A percentile compares a stretch with the other conserved stretches of the same genome.
Conservation (phyloP, 306 rosid species). For the Vachellia pachyceras region DNA sequence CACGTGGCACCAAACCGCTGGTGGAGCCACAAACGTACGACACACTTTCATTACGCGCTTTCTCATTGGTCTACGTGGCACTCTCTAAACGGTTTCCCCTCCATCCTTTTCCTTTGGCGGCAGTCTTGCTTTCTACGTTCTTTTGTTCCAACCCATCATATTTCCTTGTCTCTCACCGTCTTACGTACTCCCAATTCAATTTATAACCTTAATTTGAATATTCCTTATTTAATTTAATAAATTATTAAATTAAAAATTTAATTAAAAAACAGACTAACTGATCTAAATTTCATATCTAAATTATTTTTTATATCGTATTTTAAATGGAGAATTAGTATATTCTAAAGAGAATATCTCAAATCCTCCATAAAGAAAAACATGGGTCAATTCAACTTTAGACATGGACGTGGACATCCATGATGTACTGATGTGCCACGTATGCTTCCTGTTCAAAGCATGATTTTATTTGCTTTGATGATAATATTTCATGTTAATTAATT, state of each 20-base stretch:
- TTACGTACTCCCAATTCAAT: not conserved
- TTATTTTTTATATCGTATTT: not conserved
- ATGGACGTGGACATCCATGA: slow-evolving; percentile 28
- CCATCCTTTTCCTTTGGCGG: not conserved
- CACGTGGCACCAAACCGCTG: not conserved
- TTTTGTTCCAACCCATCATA: slow-evolving; percentile 1
- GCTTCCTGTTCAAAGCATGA: not conserved
- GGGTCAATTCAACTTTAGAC: slow-evolving; percentile 6
- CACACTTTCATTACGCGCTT: not conserved
- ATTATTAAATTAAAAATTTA: no score
- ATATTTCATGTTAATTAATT: not conserved
- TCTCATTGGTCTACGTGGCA: not conserved
- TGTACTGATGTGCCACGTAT: not conserved
- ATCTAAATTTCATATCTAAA: not conserved
- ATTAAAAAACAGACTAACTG: not conserved
- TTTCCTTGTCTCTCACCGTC: slow-evolving; percentile 7
- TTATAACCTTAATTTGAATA: not conserved
- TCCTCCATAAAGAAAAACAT: not conserved
- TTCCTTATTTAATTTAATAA: not conserved
- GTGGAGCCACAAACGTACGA: not conserved
- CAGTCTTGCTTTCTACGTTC: not conserved
- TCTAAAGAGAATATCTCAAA: not conserved
- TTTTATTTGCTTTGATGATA: not conserved
- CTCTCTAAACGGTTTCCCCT: not conserved
- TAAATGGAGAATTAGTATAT: not conserved